A percentile compares a stretch with the other conserved stretches of the same genome.
phyloP scores from a whole-genome alignment of 805 yeast species.

The Wickerhamomyces chambardii region DNA sequence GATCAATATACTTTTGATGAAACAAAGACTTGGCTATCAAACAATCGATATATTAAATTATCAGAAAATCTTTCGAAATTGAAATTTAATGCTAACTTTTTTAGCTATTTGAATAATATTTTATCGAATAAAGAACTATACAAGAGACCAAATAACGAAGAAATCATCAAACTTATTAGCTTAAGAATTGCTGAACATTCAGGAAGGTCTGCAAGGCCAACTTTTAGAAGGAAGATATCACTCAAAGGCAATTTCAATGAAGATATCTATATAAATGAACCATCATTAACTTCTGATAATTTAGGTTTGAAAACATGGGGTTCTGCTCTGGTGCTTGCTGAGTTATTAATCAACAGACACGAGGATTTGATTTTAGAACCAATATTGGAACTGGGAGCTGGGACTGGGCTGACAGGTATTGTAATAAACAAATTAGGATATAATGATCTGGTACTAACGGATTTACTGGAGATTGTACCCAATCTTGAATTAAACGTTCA shows the following conservation, averaged over 20 bases:
- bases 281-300: conserved; percentile 79
- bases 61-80: conserved; percentile 19
- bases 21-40: conserved; percentile 36
- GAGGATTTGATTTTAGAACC: conserved; percentile 17
- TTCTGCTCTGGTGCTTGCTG: conserved; percentile 64
- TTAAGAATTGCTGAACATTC: conserved; percentile 68
- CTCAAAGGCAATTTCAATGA: conserved; percentile 28
- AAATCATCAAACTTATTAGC: conserved; percentile 48
- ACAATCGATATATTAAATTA: conserved; percentile 24
- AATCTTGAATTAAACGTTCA: conserved; percentile 55
- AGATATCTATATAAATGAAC: conserved; percentile 49
- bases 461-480: conserved; percentile 65
- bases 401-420: conserved; percentile 89
- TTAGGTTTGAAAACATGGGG: conserved; percentile 97
- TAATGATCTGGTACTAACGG: conserved; percentile 42
- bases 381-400: conserved; percentile 79
- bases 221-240: conserved; percentile 49
- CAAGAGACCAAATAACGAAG: conserved; percentile 22
- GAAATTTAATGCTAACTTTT: conserved; percentile 26
- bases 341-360: conserved; percentile 32
- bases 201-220: conserved; percentile 80
- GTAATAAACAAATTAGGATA: conserved; percentile 46
- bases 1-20: conserved; percentile 12
- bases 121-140: conserved; percentile 32
- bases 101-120: conserved; percentile 38